Evolutionary conservation across 2,329 filamentous ascomycete species (phyloP), one percentile per base, ranked within the genome.

Genomic region (Nemania serpens): DNA sequence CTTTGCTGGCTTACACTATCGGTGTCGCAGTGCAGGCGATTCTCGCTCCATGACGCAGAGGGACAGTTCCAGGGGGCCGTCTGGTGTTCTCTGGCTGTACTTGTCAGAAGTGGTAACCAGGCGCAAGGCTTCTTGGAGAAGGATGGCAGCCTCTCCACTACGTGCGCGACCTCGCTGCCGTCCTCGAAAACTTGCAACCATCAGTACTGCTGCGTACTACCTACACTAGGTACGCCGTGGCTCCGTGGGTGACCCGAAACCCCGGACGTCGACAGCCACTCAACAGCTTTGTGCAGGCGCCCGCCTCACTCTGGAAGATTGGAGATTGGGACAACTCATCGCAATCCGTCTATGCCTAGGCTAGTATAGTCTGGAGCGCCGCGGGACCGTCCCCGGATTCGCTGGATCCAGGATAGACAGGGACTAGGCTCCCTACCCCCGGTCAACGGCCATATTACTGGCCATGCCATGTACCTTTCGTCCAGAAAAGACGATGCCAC

Each of bases 281-380:
- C 69, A 65, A 71, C 63, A 22, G 63, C 64, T 54, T 59, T 62
- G 59, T 63, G 58, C 63, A 66, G 63, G 65, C 59, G 25, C 55
- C 61, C 70, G 71, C 70, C 70, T 73, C 71, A 73, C 70, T 73
- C 64, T 66, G 47, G 50, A 50, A 55, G 55, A 52, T 64, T 64
- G 62, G 63, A 56, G 59, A 69, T 57, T 42, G 59, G 58, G 61
- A 69, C 69, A 71, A 68, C 69, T 62, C 68, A 70, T 70, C 62
- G 60, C 70, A 58, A 64, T 59, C 68, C 68, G 69, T 66, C 70
- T 58, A 25, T 61, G 51, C 63, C 61, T 43, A 58, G 62, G 52
- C 52, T 51, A 39, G 41, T 43, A 43, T 43, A 43, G 48, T 42
- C 53, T 59, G 48, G 56, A 41, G 50, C 61, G 47, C 53, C 50